Conservation (phyloP, 257 asterid genomes). For the Nyctanthes arbortristis region DNA sequence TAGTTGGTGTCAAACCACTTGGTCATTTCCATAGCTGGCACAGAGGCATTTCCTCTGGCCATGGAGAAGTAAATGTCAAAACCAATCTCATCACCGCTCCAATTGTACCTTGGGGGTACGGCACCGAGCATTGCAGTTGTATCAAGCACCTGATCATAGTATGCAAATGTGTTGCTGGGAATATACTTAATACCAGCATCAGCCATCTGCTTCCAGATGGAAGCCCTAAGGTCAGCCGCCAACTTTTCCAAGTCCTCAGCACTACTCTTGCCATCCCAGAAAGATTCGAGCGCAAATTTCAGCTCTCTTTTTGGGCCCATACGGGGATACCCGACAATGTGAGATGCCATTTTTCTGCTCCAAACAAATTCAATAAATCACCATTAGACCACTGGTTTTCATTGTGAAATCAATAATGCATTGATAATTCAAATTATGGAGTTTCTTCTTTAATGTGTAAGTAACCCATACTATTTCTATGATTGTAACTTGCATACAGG, state of each 20-base stretch:
- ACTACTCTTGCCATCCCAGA: constrained; percentile 50
- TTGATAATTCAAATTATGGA: not conserved
- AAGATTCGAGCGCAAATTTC: constrained; percentile 72
- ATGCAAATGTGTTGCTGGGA: constrained; percentile 96
- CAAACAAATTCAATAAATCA: constrained; percentile 22
- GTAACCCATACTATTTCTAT: not conserved
- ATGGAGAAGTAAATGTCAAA: constrained; percentile 52
- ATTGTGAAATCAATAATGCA: not conserved
- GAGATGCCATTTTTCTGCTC: constrained; percentile 80
- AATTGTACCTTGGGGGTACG: constrained; percentile 49
- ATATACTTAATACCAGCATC: constrained; percentile 66
- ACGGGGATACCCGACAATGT: constrained; percentile 95
- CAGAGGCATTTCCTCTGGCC: constrained; percentile 64
- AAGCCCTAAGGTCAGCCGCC: constrained; percentile 74
- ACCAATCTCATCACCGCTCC: constrained; percentile 48
- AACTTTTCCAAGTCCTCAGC: constrained; percentile 82
- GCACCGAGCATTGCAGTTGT: constrained; percentile 82
- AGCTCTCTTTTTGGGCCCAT: constrained; percentile 99
- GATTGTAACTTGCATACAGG: not conserved
- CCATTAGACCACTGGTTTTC: not conserved
- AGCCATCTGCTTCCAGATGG: constrained; percentile 61
- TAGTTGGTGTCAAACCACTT: constrained; percentile 62
- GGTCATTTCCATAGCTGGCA: constrained; percentile 64
- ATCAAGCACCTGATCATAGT: constrained; percentile 92
- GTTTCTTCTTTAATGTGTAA: not conserved